Evolutionary conservation across 208 protist species (phyloP), one percentile per base, ranked within the genome.

Genomic region (Blastocrithidia nonstop): DNA sequence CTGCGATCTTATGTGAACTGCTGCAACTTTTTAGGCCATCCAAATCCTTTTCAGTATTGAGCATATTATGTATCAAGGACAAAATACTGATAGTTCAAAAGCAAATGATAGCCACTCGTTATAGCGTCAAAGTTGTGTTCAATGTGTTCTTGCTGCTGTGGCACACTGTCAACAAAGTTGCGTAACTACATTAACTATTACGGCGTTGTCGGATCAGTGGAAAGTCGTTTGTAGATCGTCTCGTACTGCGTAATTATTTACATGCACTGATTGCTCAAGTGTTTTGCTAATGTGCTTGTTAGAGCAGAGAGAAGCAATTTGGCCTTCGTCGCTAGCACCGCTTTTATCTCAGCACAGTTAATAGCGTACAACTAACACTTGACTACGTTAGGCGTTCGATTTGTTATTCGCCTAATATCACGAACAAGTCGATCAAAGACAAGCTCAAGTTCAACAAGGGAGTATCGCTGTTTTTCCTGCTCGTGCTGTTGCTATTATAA

Each of bases 131-230:
- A 93, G 38, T 61, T 21, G 8, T 35, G 45, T 47, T 90, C 71
- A 21, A 96, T 75, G 33, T 62, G 31, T 39, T 61, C 80, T 59
- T 93, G 73, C 17, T 72, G 62, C 2, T 48, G 62, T 8, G 85
- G 66, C 39, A 91, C 72, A 25, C 51, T 48, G 63, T 93, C 77
- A 19, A 94, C 64, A 36, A 66, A 76, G 6, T 56, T 39, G 8
- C 84, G 89, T 36, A 94, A 67, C 38, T 71, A 63, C 50, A 93
- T 84, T 39, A 96, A 62, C 60, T 93, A 86, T 65, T 96, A 86
- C 11, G 89, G 86, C 28, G 84, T 93, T 13, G 56, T 70, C 5
- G 84, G 81, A 32, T 91, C 73, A 21, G 90, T 45, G 21, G 65
- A 40, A 40, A 96, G 69, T 6, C 71, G 64, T 6, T 54, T 48